These are phyloP conservation scores for Ustilago bromivora DNA, from an alignment of 1,284 basidiomycete genomes.

Conservation along the genomic window DNA sequence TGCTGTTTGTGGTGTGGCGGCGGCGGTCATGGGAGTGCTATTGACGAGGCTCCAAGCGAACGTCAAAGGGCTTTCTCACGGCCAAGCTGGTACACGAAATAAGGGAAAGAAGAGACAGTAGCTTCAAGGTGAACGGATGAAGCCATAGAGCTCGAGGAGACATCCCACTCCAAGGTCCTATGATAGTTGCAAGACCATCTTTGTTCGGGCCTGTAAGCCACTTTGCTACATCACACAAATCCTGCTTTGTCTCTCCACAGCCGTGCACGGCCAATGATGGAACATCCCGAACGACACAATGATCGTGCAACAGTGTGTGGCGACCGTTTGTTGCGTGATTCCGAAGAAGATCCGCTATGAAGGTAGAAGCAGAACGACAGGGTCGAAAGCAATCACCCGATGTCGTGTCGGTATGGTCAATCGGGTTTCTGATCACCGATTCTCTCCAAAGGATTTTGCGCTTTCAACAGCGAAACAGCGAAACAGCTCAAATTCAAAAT, in stretches of 20 bases:
- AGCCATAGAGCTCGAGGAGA: neutral
- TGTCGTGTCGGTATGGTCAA: too few relatives aligned
- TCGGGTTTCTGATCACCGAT: too few relatives aligned
- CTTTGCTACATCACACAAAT: neutral
- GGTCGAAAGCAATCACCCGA: too few relatives aligned
- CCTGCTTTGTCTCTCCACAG: too few relatives aligned
- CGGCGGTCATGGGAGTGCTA: constrained; percentile 9
- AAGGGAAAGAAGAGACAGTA: neutral
- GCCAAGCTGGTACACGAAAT: neutral
- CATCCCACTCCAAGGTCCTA: too few relatives aligned
- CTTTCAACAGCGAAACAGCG: constrained; percentile 15
- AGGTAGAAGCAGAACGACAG: too few relatives aligned
- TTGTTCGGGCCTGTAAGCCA: too few relatives aligned
- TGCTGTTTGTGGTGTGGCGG: constrained; percentile 11
- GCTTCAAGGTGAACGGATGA: neutral
- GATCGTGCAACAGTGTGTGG: too few relatives aligned
- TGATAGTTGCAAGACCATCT: too few relatives aligned
- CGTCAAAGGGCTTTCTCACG: neutral
- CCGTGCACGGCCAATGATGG: neutral
- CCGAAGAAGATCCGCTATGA: too few relatives aligned
- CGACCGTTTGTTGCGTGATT: too few relatives aligned
- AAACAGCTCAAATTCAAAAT: neutral
- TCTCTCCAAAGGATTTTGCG: neutral
- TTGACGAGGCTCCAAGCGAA: constrained; percentile 26
- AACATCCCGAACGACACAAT: too few relatives aligned